These are phyloP conservation scores for Paraurostyla sp. DNA, from an alignment of 73 alveolate species.

Conservation along the genomic window DNA sequence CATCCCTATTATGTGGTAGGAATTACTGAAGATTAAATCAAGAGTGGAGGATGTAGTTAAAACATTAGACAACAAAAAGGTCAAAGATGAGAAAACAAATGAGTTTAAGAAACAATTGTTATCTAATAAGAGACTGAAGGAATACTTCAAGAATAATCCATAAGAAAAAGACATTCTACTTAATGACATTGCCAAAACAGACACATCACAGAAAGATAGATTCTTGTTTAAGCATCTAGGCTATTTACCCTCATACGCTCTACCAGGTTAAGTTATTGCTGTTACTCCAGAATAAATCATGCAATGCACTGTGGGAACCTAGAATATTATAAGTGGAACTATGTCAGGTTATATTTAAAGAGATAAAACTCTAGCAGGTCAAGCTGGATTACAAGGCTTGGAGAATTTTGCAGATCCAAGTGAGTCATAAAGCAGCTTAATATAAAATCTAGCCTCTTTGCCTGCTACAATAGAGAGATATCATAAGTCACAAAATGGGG, in stretches of 20 bases:
- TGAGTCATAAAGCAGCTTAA: background rate
- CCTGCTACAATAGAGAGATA: background rate
- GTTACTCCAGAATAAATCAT: constrained; percentile 8
- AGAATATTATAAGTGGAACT: background rate
- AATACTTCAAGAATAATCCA: constrained; percentile 57
- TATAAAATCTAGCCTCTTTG: constrained; percentile 14
- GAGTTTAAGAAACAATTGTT: constrained; percentile 74
- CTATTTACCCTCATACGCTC: constrained; percentile 55
- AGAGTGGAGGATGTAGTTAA: constrained; percentile 65
- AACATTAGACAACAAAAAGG: constrained; percentile 47
- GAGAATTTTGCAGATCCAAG: constrained; percentile 30
- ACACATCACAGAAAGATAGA: constrained; percentile 5
- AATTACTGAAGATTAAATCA: constrained; percentile 57
- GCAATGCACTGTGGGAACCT: background rate
- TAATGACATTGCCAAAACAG: constrained; percentile 5
- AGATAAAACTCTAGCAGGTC: background rate
- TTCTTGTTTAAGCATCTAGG: constrained; percentile 58
- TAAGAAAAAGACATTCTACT: constrained; percentile 70
- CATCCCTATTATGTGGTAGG: constrained; percentile 73
- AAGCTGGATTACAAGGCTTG: background rate
- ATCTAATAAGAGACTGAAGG: constrained; percentile 58
- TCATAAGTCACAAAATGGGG: background rate
- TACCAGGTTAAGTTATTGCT: constrained; percentile 58
- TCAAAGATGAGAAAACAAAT: constrained; percentile 59
- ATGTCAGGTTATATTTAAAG: background rate